Percentiles rank a stretch among this genome's conserved stretches.
These are phyloP conservation scores for Thermothielavioides terrestris DNA, from an alignment of 495 filamentous ascomycete genomes.

Conservation along the genomic window DNA sequence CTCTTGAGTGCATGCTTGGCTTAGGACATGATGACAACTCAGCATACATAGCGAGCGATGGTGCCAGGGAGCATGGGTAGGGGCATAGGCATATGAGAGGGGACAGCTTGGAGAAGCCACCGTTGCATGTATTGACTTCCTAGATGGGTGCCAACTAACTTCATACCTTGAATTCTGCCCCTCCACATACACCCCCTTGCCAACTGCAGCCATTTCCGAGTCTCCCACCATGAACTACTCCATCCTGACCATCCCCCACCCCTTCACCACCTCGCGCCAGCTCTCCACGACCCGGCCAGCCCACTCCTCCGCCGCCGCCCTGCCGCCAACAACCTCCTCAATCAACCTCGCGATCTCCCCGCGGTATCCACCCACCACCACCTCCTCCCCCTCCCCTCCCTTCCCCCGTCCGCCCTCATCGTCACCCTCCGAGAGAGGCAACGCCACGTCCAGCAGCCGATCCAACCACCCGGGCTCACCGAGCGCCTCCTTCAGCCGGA, in stretches of 20 bases:
- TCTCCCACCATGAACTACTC: conserved; percentile 17
- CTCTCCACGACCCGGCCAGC: conserved; percentile 33
- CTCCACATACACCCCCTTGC: neutral
- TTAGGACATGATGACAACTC: neutral
- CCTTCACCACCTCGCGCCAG: conserved; percentile 36
- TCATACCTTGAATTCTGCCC: no score
- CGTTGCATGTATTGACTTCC: no score
- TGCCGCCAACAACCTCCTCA: conserved; percentile 19
- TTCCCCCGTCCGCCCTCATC: neutral
- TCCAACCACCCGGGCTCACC: conserved; percentile 36
- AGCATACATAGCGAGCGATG: neutral
- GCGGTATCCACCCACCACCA: conserved; percentile 6
- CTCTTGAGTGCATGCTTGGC: no score
- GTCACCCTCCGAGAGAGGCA: no score
- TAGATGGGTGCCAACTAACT: no score
- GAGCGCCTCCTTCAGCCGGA: conserved; percentile 24
- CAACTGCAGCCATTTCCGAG: neutral
- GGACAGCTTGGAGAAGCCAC: no score
- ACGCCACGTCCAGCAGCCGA: conserved; percentile 19
- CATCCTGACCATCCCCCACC: conserved; percentile 30
- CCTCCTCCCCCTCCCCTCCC: neutral
- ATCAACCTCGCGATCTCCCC: conserved; percentile 16
- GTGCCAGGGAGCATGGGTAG: neutral
- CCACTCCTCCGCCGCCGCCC: conserved; percentile 32
- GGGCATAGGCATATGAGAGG: neutral